Evolutionary conservation across 176 grass and related monocot genomes (phyloP), one percentile per base, ranked within the genome.

Genomic region (Aegilops speltoides): DNA sequence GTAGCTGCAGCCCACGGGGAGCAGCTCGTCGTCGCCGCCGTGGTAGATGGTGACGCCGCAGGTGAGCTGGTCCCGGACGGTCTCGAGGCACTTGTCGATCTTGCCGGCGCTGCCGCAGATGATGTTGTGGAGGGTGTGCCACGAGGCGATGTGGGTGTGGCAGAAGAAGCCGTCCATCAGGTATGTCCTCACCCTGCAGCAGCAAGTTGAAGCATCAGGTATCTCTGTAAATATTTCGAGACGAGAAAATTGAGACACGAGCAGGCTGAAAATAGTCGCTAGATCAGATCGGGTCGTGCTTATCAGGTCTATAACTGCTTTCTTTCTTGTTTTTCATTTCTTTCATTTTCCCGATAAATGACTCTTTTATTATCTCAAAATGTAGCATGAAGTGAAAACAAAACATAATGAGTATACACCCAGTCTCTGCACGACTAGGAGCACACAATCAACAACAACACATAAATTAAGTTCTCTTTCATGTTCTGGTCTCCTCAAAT

Each of bases 81-180:
- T 45, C 32, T 95, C 96, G 0, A 98, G 96, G 78, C 94, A 98
- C 34, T 68, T 59, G 52, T 98, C 96, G 33, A 98, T 87, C 86
- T 95, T 98, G 20, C 88, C 91, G 8, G 93, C 91, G 57, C 93
- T 94, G 88, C 96, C 96, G 36, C 96, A 98, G 66, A 98, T 98
- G 81, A 98, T 90, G 83, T 98, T 98, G 88, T 98, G 96, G 14
- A 98, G 91, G 5, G 96, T 98, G 84, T 98, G 96, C 88, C 93
- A 98, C 9, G 96, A 92, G 0, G 93, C 90, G 64, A 95, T 95
- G 88, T 98, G 96, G 2, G 93, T 93, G 90, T 98, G 96, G 82
- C 96, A 93, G 86, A 98, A 98, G 87, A 98, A 98, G 20, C 96
- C 96, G 73, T 98, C 96, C 96, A 98, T 98, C 13, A 98, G 88